A percentile compares a stretch with the other conserved stretches of the same genome.
Conservation (phyloP, 306 rosid genomes). For the Corylus heterophylla region DNA sequence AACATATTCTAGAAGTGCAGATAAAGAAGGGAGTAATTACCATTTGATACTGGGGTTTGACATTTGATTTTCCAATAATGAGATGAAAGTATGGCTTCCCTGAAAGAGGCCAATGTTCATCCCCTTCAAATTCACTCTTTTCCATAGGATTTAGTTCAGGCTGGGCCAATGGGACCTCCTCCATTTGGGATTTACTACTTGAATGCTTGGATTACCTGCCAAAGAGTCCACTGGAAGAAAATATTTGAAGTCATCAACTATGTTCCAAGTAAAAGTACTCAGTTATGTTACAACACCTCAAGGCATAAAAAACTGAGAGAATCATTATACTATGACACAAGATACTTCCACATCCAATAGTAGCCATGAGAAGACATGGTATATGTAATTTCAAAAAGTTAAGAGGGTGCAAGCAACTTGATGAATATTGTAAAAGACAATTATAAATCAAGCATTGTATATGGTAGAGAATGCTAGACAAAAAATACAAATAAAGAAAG, state of each 20-base stretch:
- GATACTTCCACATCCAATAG: neutral
- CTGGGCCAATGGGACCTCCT: neutral
- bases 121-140: constrained; percentile 26
- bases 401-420: too few species aligned
- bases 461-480: neutral
- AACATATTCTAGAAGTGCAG: neutral
- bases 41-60: constrained; percentile 28
- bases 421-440: neutral
- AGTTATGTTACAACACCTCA: neutral
- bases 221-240: constrained; percentile 10
- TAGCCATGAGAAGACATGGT: neutral
- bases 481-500: neutral
- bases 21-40: constrained; percentile 32
- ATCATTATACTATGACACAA: neutral
- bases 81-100: constrained; percentile 36
- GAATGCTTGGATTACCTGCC: constrained; percentile 9
- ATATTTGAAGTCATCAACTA: neutral
- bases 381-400: too few species aligned
- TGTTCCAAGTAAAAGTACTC: neutral
- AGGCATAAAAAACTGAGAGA: neutral
- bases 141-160: neutral
- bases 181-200: constrained; percentile 14
- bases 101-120: constrained; percentile 49
- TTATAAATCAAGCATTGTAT: neutral
- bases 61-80: constrained; percentile 35